A percentile compares a stretch with the other conserved stretches of the same genome.
Conservation (phyloP, 305 asterid genomes). For the Stenogyne calaminthoides region DNA sequence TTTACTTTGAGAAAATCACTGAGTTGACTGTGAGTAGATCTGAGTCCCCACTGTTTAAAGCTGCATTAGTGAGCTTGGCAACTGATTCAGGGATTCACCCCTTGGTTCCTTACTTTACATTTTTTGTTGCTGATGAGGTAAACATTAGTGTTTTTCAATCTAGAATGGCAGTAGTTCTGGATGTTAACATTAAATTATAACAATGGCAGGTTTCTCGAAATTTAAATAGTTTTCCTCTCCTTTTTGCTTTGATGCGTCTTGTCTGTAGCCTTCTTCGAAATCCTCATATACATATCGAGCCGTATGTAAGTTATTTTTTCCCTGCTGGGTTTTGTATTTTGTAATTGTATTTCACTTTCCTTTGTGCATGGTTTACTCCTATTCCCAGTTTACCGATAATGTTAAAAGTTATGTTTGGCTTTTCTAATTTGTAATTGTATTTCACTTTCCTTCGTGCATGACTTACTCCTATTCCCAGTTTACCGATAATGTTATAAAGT, state of each 20-base stretch:
- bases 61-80: conserved; percentile 89
- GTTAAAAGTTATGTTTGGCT: no score
- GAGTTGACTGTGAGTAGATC: conserved; percentile 79
- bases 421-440: no score
- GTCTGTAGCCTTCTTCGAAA: conserved; percentile 95
- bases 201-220: conserved; percentile 79
- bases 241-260: conserved; percentile 95
- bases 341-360: conserved; percentile 7
- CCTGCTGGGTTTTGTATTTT: background rate
- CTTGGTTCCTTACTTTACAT: conserved; percentile 93
- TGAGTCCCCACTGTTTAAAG: conserved; percentile 74
- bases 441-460: no score
- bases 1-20: conserved; percentile 90
- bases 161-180: conserved; percentile 13
- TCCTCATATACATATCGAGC: conserved; percentile 91
- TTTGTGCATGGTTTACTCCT: background rate
- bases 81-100: conserved; percentile 99
- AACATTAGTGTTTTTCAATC: conserved; percentile 13
- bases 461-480: no score
- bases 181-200: conserved; percentile 26
- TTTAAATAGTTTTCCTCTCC: conserved; percentile 67
- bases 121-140: conserved; percentile 95
- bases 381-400: background rate
- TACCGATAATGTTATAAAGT: conserved; percentile 1
- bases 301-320: conserved; percentile 71